Conservation (phyloP, 148 eudicot genomes). For the Arbutus unedo region DNA sequence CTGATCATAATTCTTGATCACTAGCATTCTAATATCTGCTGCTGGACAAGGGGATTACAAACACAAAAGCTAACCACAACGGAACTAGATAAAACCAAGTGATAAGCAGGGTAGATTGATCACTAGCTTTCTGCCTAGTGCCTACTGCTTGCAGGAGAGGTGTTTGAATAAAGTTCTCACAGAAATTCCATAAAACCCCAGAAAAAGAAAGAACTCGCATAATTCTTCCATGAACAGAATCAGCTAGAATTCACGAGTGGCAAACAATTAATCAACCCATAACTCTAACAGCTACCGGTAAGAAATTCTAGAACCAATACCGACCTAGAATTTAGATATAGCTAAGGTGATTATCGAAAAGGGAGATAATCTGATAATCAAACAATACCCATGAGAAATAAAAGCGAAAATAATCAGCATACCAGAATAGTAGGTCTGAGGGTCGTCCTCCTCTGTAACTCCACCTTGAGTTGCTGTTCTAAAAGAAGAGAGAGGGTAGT, state of each 20-base stretch:
- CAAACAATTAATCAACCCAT: neutral
- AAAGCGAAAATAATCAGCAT: neutral
- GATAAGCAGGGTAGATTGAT: neutral
- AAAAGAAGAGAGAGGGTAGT: constrained; percentile 15
- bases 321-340: neutral
- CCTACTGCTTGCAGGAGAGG: neutral
- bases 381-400: neutral
- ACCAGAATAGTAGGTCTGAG: constrained; percentile 27
- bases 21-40: neutral
- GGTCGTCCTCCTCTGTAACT: constrained; percentile 37
- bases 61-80: no score
- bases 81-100: neutral
- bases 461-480: constrained; percentile 30
- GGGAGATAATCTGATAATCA: neutral
- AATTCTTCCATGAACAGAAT: neutral
- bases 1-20: neutral
- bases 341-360: neutral
- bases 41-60: neutral
- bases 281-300: neutral
- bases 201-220: neutral
- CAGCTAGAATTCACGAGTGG: neutral
- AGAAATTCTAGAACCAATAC: neutral
- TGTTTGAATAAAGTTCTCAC: neutral
- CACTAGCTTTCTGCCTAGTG: neutral
- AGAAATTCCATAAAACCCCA: neutral